Base-by-base conservation (phyloP, 495 filamentous ascomycete genomes). In the Lasiosphaeris hirsuta region DNA sequence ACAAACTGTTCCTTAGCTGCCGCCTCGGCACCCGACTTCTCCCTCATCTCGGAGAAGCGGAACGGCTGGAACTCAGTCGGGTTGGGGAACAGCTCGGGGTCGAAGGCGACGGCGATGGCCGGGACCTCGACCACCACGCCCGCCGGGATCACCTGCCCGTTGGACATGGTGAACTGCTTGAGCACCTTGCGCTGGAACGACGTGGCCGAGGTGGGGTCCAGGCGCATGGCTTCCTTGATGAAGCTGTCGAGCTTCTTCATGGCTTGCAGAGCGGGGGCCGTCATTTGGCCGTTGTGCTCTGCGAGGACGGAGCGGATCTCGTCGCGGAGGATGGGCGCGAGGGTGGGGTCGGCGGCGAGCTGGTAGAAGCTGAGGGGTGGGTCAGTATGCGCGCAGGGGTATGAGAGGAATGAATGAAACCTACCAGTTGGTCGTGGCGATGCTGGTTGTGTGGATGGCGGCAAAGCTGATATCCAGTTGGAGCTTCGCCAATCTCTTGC, bases 391-490 rank as follows among this genome's bases (percentile, higher is more conserved):
- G 33, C 17, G 13, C 3, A 40, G 0, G 18, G 34, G 10, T 23
- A 10, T 10, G 10, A 19, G 30, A 7, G 19, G 10, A n/a, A n/a
- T n/a, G 18, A 30, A 7, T 2, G 39, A 23, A 8, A 33, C 58
- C 1, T 58, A 65, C 63, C 57, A 67, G 49, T 77, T 77, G 10
- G 76, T 79, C 1, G 75, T 69, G 0, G 73, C 69, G 15, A 79
- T 69, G 6, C 74, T 76, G 4, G 76, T 74, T 1, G 81, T 82
- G 60, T 82, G 79, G 35, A 81, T 79, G 0, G 78, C 68, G 2
- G 71, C 77, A 39, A 83, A 79, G 50, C 75, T 78, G n/a, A 80
- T 43, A 10, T 51, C 61, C 8, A 78, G 68, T 55, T 76, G 74
- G 10, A 63, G 38, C 18, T 66, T 64, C 3, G 74, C 75, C 11